Percentiles rank a stretch among this genome's conserved stretches.
Conservation (phyloP, 73 alveolate genomes). For the Tetrahymena thermophila region DNA sequence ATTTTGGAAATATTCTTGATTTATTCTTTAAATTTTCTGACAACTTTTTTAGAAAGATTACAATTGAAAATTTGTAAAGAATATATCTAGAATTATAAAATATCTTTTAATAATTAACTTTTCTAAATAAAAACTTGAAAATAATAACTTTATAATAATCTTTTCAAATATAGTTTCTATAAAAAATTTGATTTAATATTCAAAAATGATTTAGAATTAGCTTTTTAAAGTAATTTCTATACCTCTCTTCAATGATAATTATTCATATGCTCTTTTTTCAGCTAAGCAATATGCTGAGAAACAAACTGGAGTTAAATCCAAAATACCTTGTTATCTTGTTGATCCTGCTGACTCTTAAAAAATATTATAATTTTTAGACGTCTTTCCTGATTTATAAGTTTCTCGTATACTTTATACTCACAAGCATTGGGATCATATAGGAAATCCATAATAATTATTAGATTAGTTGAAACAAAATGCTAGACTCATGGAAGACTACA, state of each 20-base stretch:
- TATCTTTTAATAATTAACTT: not conserved
- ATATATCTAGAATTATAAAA: not conserved
- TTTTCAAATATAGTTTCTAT: too few relatives aligned
- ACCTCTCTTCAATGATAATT: not conserved
- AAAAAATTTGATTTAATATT: not conserved
- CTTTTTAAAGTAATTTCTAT: not conserved
- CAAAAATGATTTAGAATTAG: not conserved
- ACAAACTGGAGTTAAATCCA: not conserved
- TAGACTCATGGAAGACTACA: not conserved
- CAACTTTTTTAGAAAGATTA: too few relatives aligned
- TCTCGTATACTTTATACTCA: not conserved
- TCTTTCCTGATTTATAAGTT: not conserved
- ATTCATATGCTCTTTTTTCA: not conserved
- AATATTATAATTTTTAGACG: not conserved
- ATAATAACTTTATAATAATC: too few relatives aligned
- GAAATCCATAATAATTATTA: not conserved
- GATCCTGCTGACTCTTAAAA: slow-evolving; percentile 13
- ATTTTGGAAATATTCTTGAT: not conserved
- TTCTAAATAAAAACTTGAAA: too few relatives aligned
- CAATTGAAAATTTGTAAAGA: not conserved
- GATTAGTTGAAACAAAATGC: not conserved
- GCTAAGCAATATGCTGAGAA: not conserved
- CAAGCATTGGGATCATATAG: slow-evolving; percentile 2
- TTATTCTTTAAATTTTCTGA: not conserved
- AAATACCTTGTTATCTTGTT: not conserved